These are phyloP conservation scores for Leptographium radiaticola DNA, from an alignment of 2,329 filamentous ascomycete genomes.

Conservation along the genomic window DNA sequence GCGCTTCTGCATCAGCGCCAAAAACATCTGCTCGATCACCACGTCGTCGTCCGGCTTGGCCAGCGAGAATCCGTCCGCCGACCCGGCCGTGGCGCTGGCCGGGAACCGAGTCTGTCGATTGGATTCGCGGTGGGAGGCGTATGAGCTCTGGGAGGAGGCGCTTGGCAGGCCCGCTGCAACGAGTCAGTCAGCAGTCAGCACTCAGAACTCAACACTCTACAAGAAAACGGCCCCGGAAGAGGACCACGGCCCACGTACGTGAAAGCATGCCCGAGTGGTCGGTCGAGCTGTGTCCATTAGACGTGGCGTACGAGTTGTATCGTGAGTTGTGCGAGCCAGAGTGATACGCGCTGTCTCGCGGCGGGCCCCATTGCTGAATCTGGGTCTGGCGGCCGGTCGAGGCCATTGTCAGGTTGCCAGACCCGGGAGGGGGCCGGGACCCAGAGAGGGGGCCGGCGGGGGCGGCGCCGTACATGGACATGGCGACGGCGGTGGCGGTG, in stretches of 20 bases:
- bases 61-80: conserved; percentile 43
- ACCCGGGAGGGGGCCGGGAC: conserved; percentile 45
- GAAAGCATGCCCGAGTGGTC: conserved; percentile 44
- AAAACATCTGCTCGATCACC: conserved; percentile 80
- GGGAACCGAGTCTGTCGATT: conserved; percentile 44
- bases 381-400: conserved; percentile 58
- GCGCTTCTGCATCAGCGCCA: conserved; percentile 90
- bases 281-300: conserved; percentile 41
- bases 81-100: conserved; percentile 18
- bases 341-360: conserved; percentile 38
- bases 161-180: conserved; percentile 32
- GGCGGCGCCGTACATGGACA: conserved; percentile 15
- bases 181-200: background rate
- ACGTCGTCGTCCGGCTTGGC: conserved; percentile 67
- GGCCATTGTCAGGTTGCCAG: conserved; percentile 56
- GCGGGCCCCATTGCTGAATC: conserved; percentile 64
- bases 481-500: conserved; percentile 16
- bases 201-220: no score
- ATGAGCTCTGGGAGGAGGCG: conserved; percentile 43
- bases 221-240: background rate
- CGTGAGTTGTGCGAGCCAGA: conserved; percentile 40
- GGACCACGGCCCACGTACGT: conserved; percentile 24
- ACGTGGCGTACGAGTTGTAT: conserved; percentile 51
- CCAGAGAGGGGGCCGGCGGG: conserved; percentile 45
- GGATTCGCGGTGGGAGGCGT: conserved; percentile 39